phyloP scores from a whole-genome alignment of 805 yeast genomes.

The Saccharomyces mikatae region DNA sequence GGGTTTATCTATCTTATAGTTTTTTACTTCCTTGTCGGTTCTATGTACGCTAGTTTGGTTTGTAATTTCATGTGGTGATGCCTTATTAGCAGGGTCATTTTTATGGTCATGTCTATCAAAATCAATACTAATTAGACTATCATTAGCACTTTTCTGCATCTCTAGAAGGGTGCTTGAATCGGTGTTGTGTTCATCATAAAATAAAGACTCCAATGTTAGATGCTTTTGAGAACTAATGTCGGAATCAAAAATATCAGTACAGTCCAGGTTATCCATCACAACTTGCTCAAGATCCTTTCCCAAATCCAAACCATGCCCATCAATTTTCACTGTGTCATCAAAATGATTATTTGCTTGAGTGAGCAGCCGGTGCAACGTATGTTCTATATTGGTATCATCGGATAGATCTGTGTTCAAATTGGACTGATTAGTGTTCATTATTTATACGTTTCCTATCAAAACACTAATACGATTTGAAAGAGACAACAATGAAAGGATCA shows the following conservation, averaged over 20 bases:
- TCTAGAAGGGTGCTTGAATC: background rate
- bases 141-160: background rate
- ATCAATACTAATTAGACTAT: background rate
- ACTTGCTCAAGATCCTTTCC: slow-evolving; percentile 5
- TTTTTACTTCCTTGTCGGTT: background rate
- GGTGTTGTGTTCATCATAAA: background rate
- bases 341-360: slow-evolving; percentile 10
- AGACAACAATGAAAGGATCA: background rate
- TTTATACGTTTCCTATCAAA: background rate
- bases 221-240: slow-evolving; percentile 12
- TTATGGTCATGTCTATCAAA: background rate
- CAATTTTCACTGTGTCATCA: slow-evolving; percentile 3
- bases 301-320: slow-evolving; percentile 1
- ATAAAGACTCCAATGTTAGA: slow-evolving; percentile 18
- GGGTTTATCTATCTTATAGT: background rate
- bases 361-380: slow-evolving; percentile 17
- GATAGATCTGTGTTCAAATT: background rate
- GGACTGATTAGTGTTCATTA: background rate
- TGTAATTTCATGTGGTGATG: background rate
- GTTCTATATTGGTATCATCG: slow-evolving; percentile 13
- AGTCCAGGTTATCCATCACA: slow-evolving; percentile 2
- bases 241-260: slow-evolving; percentile 8
- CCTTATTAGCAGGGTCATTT: background rate
- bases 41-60: background rate
- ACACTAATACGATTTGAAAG: background rate